Base-by-base conservation (phyloP, 2,329 filamentous ascomycete genomes). In the Trichoderma brevicompactum region DNA sequence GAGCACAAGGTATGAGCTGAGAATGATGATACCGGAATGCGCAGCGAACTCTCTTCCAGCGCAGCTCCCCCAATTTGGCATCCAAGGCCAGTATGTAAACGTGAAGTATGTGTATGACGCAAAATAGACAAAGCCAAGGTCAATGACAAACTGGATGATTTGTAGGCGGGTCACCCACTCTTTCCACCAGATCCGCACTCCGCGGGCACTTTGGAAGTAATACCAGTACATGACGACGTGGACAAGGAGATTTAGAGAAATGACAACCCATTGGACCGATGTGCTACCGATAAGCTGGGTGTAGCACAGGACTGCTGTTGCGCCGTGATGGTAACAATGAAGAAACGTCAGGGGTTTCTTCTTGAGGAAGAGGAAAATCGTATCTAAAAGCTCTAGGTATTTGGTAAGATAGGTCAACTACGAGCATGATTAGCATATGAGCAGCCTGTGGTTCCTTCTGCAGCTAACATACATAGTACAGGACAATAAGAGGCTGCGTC, bases 211-310 rank as follows among this genome's bases (percentile, higher is more conserved):
- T 82, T 96, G 92, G 87, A 96, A 96, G 85, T 96, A 96, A 86
- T 96, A 96, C 92, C 92, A 95, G 87, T 96, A 96, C 92, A 96
- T 96, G 75, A 95, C 89, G 64, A 96, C 92, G 79, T 96, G 92
- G 61, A 96, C 92, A 68, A 85, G 85, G 75, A 96, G 80, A 83
- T 96, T 96, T 71, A 96, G 86, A 44, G 86, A 88, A 75, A 96
- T 96, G 65, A 88, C 87, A 55, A 94, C 89, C 92, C 92, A 96
- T 68, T 91, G 94, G 55, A 96, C 91, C 23, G 92, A 84, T 28
- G 92, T 96, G 76, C 89, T 84, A 69, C 92, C 92, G 72, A 94
- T 87, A 67, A 96, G 86, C 81, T 95, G 92, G 59, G 91, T 94
- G 83, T 93, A 96, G 87, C 92, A 95, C 72, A 96, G 89, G 68